Conservation (phyloP, 345 rosid species). For the Toxicodendron radicans region DNA sequence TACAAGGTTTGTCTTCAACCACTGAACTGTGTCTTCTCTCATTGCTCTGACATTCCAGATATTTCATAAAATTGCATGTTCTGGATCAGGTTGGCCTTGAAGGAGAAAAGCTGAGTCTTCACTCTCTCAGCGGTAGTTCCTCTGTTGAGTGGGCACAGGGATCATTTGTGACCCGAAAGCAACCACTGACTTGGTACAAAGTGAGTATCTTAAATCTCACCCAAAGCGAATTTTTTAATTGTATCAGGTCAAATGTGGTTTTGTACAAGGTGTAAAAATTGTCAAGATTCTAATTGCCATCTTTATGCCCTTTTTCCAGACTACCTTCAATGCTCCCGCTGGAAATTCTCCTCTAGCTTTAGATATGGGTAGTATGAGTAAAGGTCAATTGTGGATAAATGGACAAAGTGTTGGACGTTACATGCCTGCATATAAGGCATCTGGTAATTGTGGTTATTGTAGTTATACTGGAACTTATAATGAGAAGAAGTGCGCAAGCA, state of each 20-base stretch:
- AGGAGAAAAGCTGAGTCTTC: slow-evolving; percentile 90
- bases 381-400: slow-evolving; percentile 96
- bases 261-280: too few relatives aligned
- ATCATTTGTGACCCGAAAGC: slow-evolving; percentile 68
- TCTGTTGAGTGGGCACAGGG: slow-evolving; percentile 92
- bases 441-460: slow-evolving; percentile 69
- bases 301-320: slow-evolving; percentile 43
- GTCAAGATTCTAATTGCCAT: neutral
- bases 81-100: slow-evolving; percentile 78
- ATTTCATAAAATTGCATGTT: slow-evolving; percentile 9
- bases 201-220: slow-evolving; percentile 39
- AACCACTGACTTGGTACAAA: slow-evolving; percentile 94
- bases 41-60: neutral
- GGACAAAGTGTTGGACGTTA: slow-evolving; percentile 88
- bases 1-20: slow-evolving; percentile 64
- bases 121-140: slow-evolving; percentile 81
- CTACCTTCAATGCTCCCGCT: slow-evolving; percentile 82
- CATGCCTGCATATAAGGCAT: slow-evolving; percentile 92
- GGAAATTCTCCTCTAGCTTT: slow-evolving; percentile 84
- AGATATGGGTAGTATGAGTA: slow-evolving; percentile 96
- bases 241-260: neutral
- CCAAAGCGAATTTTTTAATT: neutral
- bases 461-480: slow-evolving; percentile 65
- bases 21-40: neutral
- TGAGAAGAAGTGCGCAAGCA: slow-evolving; percentile 77